Evolutionary conservation across 768 basidiomycete species (phyloP).

Genomic region (Chalciporus pseudorubinellus): DNA sequence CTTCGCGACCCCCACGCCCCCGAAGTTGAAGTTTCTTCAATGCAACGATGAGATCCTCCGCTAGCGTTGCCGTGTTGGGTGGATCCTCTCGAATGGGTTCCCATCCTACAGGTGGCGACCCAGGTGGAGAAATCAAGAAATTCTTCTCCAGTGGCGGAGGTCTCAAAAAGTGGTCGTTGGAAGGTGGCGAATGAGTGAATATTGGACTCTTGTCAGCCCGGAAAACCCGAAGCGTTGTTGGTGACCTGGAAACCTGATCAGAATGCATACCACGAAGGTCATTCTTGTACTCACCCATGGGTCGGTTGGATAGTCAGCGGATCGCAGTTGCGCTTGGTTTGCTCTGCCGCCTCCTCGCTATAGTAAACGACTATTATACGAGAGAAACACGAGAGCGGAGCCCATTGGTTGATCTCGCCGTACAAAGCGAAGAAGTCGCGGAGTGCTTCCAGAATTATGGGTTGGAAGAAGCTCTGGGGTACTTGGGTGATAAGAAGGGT

Average conservation of each 20-base stretch:
- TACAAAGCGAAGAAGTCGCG: conserved; percentile 70
- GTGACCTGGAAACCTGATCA: conserved; percentile 37
- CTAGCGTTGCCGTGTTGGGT: conserved; percentile 79
- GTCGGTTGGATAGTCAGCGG: conserved; percentile 57
- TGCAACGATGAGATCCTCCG: conserved; percentile 83
- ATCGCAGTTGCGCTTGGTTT: conserved; percentile 65
- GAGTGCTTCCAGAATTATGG: conserved; percentile 62
- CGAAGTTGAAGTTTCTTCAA: conserved; percentile 65
- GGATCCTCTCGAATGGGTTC: conserved; percentile 88
- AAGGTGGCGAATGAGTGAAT: conserved; percentile 34
- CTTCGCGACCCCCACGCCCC: conserved; percentile 45
- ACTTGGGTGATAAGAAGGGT: conserved; percentile 80
- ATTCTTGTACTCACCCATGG: conserved; percentile 43
- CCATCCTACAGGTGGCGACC: conserved; percentile 97
- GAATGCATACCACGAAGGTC: conserved; percentile 2
- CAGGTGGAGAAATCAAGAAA: conserved; percentile 97
- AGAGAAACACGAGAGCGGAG: conserved; percentile 76
- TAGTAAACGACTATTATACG: conserved; percentile 82
- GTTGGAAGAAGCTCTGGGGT: conserved; percentile 75
- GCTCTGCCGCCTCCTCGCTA: conserved; percentile 58
- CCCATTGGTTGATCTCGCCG: conserved; percentile 89
- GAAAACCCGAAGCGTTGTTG: conserved; percentile 62
- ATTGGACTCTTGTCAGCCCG: conserved; percentile 72
- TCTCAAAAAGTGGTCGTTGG: conserved; percentile 42
- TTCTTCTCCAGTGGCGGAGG: conserved; percentile 87